Base-by-base conservation (phyloP, 129 eudicot genomes). In the Chrysanthemum makinoi region DNA sequence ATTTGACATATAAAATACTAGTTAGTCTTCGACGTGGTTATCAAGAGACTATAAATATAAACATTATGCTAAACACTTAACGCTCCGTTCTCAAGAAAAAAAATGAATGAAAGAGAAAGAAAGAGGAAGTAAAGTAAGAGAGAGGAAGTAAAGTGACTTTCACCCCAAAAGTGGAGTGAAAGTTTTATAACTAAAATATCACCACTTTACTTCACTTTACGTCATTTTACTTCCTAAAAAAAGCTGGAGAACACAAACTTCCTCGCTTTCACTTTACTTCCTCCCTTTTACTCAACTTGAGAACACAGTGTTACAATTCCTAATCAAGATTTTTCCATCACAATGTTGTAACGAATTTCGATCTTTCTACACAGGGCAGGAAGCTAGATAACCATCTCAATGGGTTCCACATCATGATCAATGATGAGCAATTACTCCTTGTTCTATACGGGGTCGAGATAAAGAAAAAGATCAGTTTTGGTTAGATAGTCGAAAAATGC, bases 361-460 rank as follows among this genome's bases (percentile, higher is more conserved):
- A 91, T 86, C 70, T 91, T 91, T 70, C 96, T 86, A 84, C 97
- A 88, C 53, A 91, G 44, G 1, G 96, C 90, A 8, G 96, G 97
- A 47, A 88, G 93, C 97, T 96, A 91, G 53, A 91, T 94, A 18
- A 88, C 96, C 75, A 91, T 35, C 83, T 91, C 97, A 6, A 91
- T 91, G 3, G 97, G 97, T 79, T 91, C 97, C 10, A 91, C 97
- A 68, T 91, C 97, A 77, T 88, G 97, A 47, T 96, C 97, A 76
- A 91, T 88, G 26, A 91, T 94, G 2, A 91, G 92, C 58, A 91
- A 62, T 60, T 91, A 95, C 8, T 96, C 97, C 61, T 91, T 91
- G 72, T 88, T 88, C 92, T 91, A 87, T 81, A 91, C 49, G 14
- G 5, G 6, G 3, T 0, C 0, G n/a, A 62, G 4, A 17, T 22